Conservation (phyloP, 1,139 yeast genomes). For the Sugiyamaella neomexicana region DNA sequence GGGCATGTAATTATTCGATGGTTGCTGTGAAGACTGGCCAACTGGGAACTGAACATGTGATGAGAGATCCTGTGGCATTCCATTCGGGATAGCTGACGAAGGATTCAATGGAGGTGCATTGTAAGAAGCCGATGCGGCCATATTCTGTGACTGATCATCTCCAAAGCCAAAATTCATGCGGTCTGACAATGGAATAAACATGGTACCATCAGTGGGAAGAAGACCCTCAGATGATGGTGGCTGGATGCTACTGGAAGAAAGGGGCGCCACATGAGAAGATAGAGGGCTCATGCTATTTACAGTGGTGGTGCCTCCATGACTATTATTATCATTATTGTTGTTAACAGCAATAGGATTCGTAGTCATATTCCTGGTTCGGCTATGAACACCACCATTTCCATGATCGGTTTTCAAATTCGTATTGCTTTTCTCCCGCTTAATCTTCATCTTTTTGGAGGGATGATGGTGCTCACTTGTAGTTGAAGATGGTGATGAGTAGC, state of each 20-base stretch:
- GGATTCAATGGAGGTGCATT: background rate
- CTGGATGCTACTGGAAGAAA: background rate
- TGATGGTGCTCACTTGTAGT: conserved; percentile 7
- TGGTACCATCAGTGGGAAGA: conserved; percentile 12
- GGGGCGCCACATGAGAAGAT: background rate
- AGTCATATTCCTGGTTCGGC: background rate
- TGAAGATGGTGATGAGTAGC: conserved; percentile 9
- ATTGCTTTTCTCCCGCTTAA: conserved; percentile 5
- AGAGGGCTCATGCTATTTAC: background rate
- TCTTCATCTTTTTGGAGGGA: background rate
- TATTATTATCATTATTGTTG: background rate
- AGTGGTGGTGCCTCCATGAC: background rate
- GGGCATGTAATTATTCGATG: background rate
- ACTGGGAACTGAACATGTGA: background rate
- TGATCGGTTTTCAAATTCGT: background rate
- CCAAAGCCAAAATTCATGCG: conserved; percentile 8
- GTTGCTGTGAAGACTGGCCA: conserved; percentile 1
- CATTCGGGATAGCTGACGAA: background rate
- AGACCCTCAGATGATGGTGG: conserved; percentile 14
- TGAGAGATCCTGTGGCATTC: background rate
- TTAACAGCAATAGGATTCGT: background rate
- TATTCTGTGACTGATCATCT: background rate
- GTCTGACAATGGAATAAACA: conserved; percentile 5
- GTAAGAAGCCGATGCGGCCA: background rate
- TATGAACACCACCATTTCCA: background rate